Evolutionary conservation across 2,329 filamentous ascomycete genomes (phyloP).

Genomic region (Ophiostoma triangulosporum): DNA sequence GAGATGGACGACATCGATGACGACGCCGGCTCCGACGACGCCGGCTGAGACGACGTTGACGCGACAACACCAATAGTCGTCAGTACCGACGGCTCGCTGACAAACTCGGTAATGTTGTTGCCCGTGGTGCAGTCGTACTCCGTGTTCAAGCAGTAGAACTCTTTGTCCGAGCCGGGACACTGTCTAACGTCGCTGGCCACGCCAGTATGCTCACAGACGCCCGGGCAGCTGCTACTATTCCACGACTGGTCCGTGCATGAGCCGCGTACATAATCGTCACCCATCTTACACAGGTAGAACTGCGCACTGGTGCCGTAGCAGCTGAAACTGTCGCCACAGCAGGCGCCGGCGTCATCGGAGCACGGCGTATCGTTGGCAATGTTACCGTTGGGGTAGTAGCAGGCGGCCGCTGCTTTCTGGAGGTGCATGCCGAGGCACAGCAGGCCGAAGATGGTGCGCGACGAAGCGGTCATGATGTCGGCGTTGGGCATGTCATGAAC

Average conservation of each 20-base stretch:
- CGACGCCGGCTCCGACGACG: not conserved
- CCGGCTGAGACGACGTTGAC: slow-evolving; percentile 1
- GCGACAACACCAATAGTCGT: slow-evolving; percentile 15
- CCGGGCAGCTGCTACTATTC: too few species aligned
- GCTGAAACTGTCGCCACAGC: slow-evolving; percentile 21
- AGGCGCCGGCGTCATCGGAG: slow-evolving; percentile 15
- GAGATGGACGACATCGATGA: not conserved
- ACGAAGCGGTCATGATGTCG: not conserved
- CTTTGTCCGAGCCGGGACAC: too few species aligned
- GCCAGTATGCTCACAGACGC: too few species aligned
- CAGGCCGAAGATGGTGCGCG: not conserved
- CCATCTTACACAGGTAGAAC: slow-evolving; percentile 20
- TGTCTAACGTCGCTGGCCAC: too few species aligned
- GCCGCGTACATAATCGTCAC: too few species aligned
- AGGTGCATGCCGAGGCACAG: not conserved
- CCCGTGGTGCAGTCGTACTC: too few species aligned
- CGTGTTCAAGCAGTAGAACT: too few species aligned
- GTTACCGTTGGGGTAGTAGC: slow-evolving; percentile 21
- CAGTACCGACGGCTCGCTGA: too few species aligned
- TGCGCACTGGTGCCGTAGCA: slow-evolving; percentile 21
- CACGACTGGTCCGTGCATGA: slow-evolving; percentile 15
- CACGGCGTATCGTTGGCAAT: slow-evolving; percentile 21
- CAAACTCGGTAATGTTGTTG: too few species aligned
- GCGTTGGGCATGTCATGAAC: too few species aligned
- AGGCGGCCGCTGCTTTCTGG: slow-evolving; percentile 10